Percentiles rank a stretch among this genome's conserved stretches.
These are phyloP conservation scores for Oropetium thomaeum DNA, from an alignment of 176 grass and related monocot genomes.

Conservation along the genomic window DNA sequence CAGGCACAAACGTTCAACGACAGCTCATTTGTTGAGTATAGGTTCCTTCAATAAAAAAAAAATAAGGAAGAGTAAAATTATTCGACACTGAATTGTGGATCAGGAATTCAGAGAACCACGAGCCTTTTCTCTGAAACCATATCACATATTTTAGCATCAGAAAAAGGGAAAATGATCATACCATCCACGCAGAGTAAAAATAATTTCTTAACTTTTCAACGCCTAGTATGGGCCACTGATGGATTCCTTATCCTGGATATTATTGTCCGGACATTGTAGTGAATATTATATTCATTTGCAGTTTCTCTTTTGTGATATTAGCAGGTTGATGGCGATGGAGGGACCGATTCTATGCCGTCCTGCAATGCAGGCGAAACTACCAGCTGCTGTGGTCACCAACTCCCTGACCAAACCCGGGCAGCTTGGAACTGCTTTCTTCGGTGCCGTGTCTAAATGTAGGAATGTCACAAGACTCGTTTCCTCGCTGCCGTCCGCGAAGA, in stretches of 20 bases:
- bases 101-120: background rate
- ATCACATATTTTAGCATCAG: background rate
- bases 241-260: background rate
- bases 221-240: background rate
- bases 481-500: conserved; percentile 29
- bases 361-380: conserved; percentile 50
- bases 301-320: background rate
- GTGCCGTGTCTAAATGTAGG: conserved; percentile 40
- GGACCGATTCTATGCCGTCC: conserved; percentile 57
- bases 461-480: conserved; percentile 38
- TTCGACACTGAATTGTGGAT: background rate
- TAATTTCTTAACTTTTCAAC: background rate
- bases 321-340: conserved; percentile 59
- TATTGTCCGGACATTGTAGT: background rate
- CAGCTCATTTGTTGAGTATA: background rate
- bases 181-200: background rate
- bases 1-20: background rate
- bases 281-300: background rate
- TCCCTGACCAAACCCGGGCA: conserved; percentile 43
- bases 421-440: conserved; percentile 51
- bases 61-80: background rate
- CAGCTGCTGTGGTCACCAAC: conserved; percentile 35
- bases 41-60: too few relatives aligned
- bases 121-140: background rate
- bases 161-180: background rate